Evolutionary conservation across 2,329 filamentous ascomycete genomes (phyloP).

Genomic region (Tolypocladium sp.): DNA sequence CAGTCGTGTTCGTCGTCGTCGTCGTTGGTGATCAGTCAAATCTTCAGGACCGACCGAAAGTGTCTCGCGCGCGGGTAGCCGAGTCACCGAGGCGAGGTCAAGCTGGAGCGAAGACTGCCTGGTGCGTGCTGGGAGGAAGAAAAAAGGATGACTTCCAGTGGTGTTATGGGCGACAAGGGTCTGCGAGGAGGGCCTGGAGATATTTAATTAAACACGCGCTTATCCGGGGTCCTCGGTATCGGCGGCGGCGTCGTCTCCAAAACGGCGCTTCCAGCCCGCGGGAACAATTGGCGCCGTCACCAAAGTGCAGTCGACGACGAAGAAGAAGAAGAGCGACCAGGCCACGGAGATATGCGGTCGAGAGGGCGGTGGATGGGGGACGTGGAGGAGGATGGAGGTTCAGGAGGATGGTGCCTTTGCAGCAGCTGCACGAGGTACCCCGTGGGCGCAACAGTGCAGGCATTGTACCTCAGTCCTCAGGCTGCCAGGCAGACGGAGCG

Average conservation of each 20-base stretch:
- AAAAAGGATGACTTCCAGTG: background rate
- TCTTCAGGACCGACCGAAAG: background rate
- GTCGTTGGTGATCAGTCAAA: background rate
- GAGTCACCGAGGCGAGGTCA: background rate
- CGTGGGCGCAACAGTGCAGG: background rate
- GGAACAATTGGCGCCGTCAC: background rate
- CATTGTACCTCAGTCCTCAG: background rate
- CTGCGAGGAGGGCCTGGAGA: background rate
- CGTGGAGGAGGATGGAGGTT: background rate
- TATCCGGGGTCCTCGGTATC: background rate
- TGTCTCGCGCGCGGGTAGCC: background rate
- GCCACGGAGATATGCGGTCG: background rate
- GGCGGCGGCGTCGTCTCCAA: background rate
- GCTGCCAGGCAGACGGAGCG: background rate
- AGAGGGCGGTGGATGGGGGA: background rate
- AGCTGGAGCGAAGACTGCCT: background rate
- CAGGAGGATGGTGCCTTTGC: background rate
- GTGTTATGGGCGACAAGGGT: background rate
- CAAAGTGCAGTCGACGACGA: background rate
- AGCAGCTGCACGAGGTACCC: no score
- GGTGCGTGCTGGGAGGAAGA: background rate
- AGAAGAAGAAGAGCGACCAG: background rate
- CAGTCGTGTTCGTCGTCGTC: background rate
- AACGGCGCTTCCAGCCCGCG: background rate
- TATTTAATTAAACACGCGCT: background rate